Evolutionary conservation across 805 yeast genomes (phyloP).

Genomic region (Yarrowia hollandica): DNA sequence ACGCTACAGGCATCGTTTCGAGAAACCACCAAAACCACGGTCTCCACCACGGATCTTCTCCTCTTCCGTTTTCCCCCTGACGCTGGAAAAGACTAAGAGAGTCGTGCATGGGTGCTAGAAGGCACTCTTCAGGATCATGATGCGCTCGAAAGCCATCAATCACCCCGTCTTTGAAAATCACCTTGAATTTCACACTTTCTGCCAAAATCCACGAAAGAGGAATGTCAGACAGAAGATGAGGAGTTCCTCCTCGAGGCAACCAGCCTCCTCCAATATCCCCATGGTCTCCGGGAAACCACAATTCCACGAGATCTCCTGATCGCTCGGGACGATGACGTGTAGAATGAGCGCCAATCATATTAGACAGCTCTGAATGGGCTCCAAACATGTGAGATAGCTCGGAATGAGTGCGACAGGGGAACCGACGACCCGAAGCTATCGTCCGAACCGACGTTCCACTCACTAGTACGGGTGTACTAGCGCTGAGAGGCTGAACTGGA

Average conservation of each 20-base stretch:
- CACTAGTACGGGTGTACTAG: background rate
- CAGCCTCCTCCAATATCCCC: constrained; percentile 65
- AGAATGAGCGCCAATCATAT: background rate
- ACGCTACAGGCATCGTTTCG: constrained; percentile 3
- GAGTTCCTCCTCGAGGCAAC: background rate
- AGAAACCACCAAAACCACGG: constrained; percentile 26
- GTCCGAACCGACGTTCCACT: background rate
- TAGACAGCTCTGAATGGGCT: background rate
- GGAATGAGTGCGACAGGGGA: background rate
- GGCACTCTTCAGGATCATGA: constrained; percentile 20
- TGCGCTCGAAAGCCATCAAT: background rate
- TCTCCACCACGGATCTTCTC: constrained; percentile 24
- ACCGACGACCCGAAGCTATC: background rate
- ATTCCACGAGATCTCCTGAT: constrained; percentile 47
- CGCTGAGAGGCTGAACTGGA: background rate
- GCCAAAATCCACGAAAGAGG: constrained; percentile 23
- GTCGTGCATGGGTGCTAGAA: background rate
- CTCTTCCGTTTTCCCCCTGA: background rate
- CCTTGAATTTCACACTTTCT: constrained; percentile 10
- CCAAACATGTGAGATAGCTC: background rate
- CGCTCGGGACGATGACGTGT: background rate
- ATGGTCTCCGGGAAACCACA: constrained; percentile 69
- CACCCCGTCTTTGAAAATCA: constrained; percentile 10
- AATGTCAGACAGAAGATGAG: constrained; percentile 4
- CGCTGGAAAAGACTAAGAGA: background rate